These are phyloP conservation scores for Apiospora phragmitis DNA, from an alignment of 2,329 filamentous ascomycete species.

Conservation along the genomic window DNA sequence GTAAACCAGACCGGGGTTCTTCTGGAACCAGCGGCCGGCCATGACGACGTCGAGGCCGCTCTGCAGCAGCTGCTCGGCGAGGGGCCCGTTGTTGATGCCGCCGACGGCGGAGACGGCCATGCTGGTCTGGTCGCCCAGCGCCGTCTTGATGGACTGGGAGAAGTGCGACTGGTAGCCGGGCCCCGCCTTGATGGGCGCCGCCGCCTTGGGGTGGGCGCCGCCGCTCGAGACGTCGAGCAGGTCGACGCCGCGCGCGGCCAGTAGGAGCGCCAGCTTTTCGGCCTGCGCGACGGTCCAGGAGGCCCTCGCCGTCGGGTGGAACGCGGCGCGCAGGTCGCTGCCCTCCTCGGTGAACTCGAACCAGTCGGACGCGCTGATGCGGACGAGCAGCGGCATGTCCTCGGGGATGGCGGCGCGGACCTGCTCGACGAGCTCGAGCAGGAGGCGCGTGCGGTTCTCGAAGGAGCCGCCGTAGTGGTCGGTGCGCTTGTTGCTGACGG, in stretches of 20 bases:
- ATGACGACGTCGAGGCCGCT: conserved; percentile 48
- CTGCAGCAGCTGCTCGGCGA: conserved; percentile 49
- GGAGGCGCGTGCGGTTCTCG: conserved; percentile 70
- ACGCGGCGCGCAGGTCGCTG: conserved; percentile 29
- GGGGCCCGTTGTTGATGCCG: conserved; percentile 43
- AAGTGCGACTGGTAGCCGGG: conserved; percentile 68
- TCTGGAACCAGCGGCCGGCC: conserved; percentile 56
- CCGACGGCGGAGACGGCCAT: conserved; percentile 56
- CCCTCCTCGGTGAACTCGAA: conserved; percentile 54
- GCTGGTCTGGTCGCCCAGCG: conserved; percentile 54
- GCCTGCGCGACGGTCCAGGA: conserved; percentile 66
- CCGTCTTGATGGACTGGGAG: conserved; percentile 65
- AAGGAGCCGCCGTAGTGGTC: conserved; percentile 69
- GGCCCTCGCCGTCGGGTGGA: conserved; percentile 41
- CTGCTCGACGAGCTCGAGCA: conserved; percentile 65
- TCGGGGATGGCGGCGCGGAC: conserved; percentile 62
- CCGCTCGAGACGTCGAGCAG: conserved; percentile 68
- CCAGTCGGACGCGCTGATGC: conserved; percentile 69
- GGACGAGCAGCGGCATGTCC: conserved; percentile 67
- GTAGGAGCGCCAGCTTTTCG: conserved; percentile 55
- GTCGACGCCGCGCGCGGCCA: conserved; percentile 67
- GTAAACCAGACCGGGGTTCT: conserved; percentile 59
- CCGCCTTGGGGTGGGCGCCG: conserved; percentile 51
- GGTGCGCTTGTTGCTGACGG: conserved; percentile 67
- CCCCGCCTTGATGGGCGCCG: conserved; percentile 39